phyloP scores from a whole-genome alignment of 2,329 filamentous ascomycete species.

The Aspergillus candidus region DNA sequence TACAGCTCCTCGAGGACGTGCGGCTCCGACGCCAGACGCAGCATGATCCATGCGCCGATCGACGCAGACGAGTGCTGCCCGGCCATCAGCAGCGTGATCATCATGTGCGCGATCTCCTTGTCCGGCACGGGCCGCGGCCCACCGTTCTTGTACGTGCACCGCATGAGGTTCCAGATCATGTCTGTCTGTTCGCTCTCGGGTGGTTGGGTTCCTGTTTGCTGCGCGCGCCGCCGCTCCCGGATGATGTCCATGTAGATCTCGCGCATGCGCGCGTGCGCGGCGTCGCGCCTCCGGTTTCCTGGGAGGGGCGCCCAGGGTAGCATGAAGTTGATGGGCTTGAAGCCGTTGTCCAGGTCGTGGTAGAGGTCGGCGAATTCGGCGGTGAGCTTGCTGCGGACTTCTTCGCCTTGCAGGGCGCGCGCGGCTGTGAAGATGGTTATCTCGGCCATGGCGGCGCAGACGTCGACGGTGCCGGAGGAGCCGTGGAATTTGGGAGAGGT shows the following conservation, averaged over 20 bases:
- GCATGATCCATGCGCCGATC: conserved; percentile 70
- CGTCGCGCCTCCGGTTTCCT: conserved; percentile 66
- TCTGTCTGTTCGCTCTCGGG: conserved; percentile 41
- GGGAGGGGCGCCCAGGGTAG: conserved; percentile 73
- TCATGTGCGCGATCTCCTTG: conserved; percentile 73
- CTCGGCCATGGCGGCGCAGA: conserved; percentile 63
- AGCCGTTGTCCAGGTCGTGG: conserved; percentile 75
- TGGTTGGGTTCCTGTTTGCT: too few species aligned
- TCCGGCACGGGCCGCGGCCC: conserved; percentile 59
- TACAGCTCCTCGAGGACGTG: conserved; percentile 66
- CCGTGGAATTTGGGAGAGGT: conserved; percentile 54
- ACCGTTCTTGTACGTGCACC: conserved; percentile 69
- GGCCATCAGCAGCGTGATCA: conserved; percentile 81
- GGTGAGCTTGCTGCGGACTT: conserved; percentile 66
- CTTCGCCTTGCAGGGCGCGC: conserved; percentile 66
- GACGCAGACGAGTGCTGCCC: conserved; percentile 76
- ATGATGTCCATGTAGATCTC: conserved; percentile 67
- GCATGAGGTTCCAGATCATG: conserved; percentile 78
- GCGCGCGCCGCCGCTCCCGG: conserved; percentile 47
- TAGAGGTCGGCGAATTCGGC: conserved; percentile 68
- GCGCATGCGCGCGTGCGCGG: conserved; percentile 64
- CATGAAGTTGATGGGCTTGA: conserved; percentile 76
- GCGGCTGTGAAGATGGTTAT: conserved; percentile 78
- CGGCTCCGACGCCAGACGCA: conserved; percentile 65
- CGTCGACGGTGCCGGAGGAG: conserved; percentile 55